Evolutionary conservation across 1,284 basidiomycete species (phyloP).

Genomic region (Hortiboletus rubellus): DNA sequence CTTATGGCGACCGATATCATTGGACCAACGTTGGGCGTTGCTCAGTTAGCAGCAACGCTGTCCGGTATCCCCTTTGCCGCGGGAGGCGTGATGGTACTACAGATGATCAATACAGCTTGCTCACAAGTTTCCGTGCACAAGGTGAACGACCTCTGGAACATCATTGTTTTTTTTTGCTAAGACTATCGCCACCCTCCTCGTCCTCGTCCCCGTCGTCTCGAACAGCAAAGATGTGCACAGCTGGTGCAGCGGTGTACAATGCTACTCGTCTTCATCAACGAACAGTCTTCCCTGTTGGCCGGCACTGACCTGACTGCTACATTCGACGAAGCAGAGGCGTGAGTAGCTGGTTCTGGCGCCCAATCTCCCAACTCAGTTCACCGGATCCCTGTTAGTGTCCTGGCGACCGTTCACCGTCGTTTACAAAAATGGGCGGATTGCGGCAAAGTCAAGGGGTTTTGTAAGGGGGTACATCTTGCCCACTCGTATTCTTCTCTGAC

Average conservation of each 20-base stretch:
- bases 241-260: conserved; percentile 43
- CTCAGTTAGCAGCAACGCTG: conserved; percentile 43
- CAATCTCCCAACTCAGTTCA: not conserved
- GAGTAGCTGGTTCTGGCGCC: conserved; percentile 16
- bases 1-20: conserved; percentile 32
- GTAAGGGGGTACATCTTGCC: conserved; percentile 32
- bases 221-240: conserved; percentile 43
- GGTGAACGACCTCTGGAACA: conserved; percentile 30
- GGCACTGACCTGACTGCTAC: conserved; percentile 41
- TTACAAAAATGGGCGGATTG: conserved; percentile 41
- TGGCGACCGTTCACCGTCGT: conserved; percentile 40
- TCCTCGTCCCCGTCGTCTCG: not conserved
- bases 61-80: conserved; percentile 47
- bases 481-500: conserved; percentile 5
- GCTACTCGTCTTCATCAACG: conserved; percentile 40
- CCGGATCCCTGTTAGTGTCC: conserved; percentile 32
- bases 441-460: conserved; percentile 36
- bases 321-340: conserved; percentile 48
- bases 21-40: conserved; percentile 28
- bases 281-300: conserved; percentile 38
- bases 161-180: conserved; percentile 5
- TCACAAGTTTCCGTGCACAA: conserved; percentile 47
- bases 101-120: conserved; percentile 44
- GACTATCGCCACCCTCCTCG: not conserved
- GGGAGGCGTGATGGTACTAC: conserved; percentile 40